A percentile compares a stretch with the other conserved stretches of the same genome.
Conservation (phyloP, 2,329 filamentous ascomycete species). For the Cladosporium sp. region DNA sequence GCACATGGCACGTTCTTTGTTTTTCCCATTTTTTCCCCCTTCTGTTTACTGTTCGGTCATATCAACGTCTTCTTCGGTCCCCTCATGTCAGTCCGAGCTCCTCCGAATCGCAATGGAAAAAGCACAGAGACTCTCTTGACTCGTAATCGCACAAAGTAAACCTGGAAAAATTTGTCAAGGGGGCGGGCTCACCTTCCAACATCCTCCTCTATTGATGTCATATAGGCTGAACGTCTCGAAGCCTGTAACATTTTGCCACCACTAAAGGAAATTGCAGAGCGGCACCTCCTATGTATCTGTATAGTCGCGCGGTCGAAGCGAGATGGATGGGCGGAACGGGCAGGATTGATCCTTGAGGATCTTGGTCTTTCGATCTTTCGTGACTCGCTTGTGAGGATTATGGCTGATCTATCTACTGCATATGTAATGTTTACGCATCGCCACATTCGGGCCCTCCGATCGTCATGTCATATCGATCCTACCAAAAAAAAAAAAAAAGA, state of each 20-base stretch:
- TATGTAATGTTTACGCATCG: background rate
- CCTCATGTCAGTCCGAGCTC: background rate
- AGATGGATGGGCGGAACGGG: background rate
- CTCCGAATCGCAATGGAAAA: background rate
- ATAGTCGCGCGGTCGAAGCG: background rate
- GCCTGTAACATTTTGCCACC: background rate
- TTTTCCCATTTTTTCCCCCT: background rate
- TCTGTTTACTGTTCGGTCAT: background rate
- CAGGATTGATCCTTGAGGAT: background rate
- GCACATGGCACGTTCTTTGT: background rate
- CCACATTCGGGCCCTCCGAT: background rate
- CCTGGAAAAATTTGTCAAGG: background rate
- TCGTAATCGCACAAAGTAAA: background rate
- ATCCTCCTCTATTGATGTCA: background rate
- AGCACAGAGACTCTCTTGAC: background rate
- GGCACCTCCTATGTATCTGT: background rate
- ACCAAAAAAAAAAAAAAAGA: background rate
- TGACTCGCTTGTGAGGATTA: no score
- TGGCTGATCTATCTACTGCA: no score
- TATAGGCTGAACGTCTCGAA: background rate
- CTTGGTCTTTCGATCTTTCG: background rate
- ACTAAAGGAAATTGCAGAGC: background rate
- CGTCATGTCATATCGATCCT: background rate
- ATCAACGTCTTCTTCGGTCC: background rate
- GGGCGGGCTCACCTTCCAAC: background rate